These are phyloP conservation scores for Aspergillus floridensis DNA, from an alignment of 2,329 filamentous ascomycete genomes.

Conservation along the genomic window DNA sequence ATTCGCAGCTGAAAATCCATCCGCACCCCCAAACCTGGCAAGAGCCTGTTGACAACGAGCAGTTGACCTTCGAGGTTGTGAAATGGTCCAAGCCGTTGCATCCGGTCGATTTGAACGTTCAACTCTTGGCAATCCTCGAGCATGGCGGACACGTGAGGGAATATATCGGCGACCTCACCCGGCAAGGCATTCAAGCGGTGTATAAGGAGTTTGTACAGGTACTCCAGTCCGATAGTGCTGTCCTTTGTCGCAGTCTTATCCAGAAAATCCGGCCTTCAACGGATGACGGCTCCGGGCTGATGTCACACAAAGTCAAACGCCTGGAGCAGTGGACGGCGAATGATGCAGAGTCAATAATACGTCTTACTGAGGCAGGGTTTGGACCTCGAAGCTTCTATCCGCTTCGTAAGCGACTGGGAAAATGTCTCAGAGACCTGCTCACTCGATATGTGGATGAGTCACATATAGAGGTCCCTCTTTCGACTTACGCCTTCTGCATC, in stretches of 20 bases:
- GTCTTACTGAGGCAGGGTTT: slow-evolving; percentile 49
- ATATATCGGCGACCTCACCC: slow-evolving; percentile 44
- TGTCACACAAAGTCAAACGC: slow-evolving; percentile 22
- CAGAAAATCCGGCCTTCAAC: slow-evolving; percentile 30
- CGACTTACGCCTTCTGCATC: slow-evolving; percentile 56
- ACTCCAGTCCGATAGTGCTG: slow-evolving; percentile 31
- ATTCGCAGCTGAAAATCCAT: slow-evolving; percentile 58
- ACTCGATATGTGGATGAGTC: slow-evolving; percentile 46
- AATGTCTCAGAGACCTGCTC: slow-evolving; percentile 42
- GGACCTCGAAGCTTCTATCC: slow-evolving; percentile 41
- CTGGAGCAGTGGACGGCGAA: slow-evolving; percentile 38
- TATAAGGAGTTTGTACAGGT: slow-evolving; percentile 38
- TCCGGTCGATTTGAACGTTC: slow-evolving; percentile 51
- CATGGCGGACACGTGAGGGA: slow-evolving; percentile 49
- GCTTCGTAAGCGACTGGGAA: slow-evolving; percentile 41
- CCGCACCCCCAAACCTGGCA: slow-evolving; percentile 39
- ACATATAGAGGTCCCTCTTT: slow-evolving; percentile 49
- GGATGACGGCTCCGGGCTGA: slow-evolving; percentile 21
- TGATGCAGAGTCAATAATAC: slow-evolving; percentile 35
- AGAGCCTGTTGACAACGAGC: slow-evolving; percentile 36
- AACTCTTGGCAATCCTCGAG: slow-evolving; percentile 55
- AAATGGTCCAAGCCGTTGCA: slow-evolving; percentile 46
- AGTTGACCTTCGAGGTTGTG: slow-evolving; percentile 58
- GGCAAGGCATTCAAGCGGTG: slow-evolving; percentile 36
- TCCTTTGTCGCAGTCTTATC: slow-evolving; percentile 37